Base-by-base conservation (phyloP, 73 alveolate genomes). In the Symbiodinium natans region DNA sequence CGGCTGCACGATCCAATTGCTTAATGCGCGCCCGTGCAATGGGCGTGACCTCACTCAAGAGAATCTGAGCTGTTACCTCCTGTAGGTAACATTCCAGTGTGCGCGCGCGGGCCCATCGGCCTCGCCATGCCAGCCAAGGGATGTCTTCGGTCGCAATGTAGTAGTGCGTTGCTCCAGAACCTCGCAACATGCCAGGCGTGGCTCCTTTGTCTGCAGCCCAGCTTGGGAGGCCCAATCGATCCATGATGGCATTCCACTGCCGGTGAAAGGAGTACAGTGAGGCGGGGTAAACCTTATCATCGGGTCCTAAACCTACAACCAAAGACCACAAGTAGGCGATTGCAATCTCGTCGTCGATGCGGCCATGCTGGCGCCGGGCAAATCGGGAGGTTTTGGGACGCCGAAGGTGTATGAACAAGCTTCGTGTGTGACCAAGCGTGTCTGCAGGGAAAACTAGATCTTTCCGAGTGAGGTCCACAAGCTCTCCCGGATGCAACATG, bases 51-150 rank as follows among this genome's bases (percentile, higher is more conserved):
- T 48, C 82, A 33, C 3, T 13, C 23, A 85, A 2, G 1, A 85
- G 25, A 46, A 42, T 34, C 39, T 85, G 93, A 0, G 85, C 94
- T 0, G 73, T 34, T 0, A 87, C 94, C 19, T 87, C 94, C 21
- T 87, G 94, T 27, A 87, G 31, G 15, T 87, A 87, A 11, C 29
- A 40, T n/a, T 87, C 94, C 33, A 87, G 41, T 5, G 94, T 87
- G 33, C 25, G 33, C 1, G 85, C 38, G 21, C 68, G 29, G 9
- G 94, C 41, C 86, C 94, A 87, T 0, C 94, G 84, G 31, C 94
- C 94, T 0, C 85, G 84, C 94, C 94, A 87, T 0, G 84, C 85
- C 8, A 87, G 36, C 36, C 3, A 31, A 23, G 94, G 85, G 25
- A 54, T 87, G 48, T 59, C 25, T 23, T 59, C 83, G 2, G 71